Percentiles rank a stretch among this genome's conserved stretches.
These are phyloP conservation scores for Quercus tomentella DNA, from an alignment of 331 rosid genomes.

Conservation along the genomic window DNA sequence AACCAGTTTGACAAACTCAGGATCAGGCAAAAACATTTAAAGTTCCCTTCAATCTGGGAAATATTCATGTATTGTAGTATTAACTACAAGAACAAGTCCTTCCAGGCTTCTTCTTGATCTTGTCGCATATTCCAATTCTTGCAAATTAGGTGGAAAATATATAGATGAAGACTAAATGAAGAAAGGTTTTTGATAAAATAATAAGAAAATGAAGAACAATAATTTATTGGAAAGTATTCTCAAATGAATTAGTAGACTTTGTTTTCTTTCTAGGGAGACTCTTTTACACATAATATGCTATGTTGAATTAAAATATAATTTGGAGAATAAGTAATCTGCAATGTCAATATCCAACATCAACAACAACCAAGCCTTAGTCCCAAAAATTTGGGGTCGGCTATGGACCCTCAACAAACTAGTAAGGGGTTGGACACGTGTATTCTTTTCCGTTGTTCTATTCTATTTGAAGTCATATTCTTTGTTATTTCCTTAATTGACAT, in stretches of 20 bases:
- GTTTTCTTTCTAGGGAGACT: background rate
- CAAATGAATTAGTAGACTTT: background rate
- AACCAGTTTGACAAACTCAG: background rate
- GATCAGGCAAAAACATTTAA: background rate
- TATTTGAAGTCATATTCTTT: too few species aligned
- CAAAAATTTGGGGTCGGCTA: too few species aligned
- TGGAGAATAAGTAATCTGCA: too few species aligned
- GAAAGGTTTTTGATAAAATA: background rate
- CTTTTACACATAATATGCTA: too few species aligned
- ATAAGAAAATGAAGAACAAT: background rate
- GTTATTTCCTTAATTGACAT: too few species aligned
- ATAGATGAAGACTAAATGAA: background rate
- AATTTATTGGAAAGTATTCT: background rate
- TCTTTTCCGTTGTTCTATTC: too few species aligned
- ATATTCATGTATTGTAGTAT: background rate
- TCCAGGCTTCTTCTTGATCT: background rate
- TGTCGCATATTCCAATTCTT: background rate
- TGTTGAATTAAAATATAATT: too few species aligned
- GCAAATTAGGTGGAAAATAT: background rate
- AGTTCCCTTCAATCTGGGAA: background rate
- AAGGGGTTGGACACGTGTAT: too few species aligned
- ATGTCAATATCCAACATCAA: too few species aligned
- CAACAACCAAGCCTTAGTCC: too few species aligned
- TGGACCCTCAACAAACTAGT: too few species aligned
- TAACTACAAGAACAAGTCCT: background rate